phyloP scores from a whole-genome alignment of 257 asterid species.

The Salvia splendens region DNA sequence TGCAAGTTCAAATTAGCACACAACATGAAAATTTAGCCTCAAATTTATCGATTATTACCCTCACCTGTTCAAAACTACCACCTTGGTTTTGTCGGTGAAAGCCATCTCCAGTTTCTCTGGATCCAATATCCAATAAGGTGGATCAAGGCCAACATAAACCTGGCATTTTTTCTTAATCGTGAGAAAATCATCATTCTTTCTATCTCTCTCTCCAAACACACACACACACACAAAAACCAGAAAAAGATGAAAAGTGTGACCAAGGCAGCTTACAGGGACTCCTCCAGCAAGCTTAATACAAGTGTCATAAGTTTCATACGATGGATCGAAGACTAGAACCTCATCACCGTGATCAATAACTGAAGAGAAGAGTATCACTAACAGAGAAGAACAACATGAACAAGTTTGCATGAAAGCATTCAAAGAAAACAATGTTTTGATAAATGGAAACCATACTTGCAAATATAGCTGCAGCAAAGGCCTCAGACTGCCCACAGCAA shows the following conservation, averaged over 20 bases:
- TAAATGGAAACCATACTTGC: slow-evolving; percentile 48
- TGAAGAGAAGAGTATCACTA: slow-evolving; percentile 32
- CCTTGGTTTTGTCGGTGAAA: slow-evolving; percentile 68
- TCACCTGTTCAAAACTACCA: slow-evolving; percentile 81
- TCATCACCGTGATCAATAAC: slow-evolving; percentile 81
- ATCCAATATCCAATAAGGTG: slow-evolving; percentile 74
- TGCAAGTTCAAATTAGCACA: slow-evolving; percentile 12
- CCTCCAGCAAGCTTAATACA: slow-evolving; percentile 93
- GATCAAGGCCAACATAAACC: slow-evolving; percentile 86
- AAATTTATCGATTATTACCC: neutral
- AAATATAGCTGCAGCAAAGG: slow-evolving; percentile 81
- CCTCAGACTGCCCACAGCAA: slow-evolving; percentile 93
- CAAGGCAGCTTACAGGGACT: slow-evolving; percentile 63
- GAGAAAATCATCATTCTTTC: slow-evolving; percentile 6
- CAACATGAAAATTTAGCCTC: neutral
- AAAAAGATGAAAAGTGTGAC: neutral
- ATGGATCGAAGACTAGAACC: slow-evolving; percentile 84
- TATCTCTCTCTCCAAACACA: neutral
- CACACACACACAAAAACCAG: neutral
- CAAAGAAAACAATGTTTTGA: neutral
- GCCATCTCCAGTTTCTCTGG: slow-evolving; percentile 57
- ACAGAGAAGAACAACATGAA: slow-evolving; percentile 6
- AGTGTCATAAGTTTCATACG: slow-evolving; percentile 77
- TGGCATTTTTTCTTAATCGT: slow-evolving; percentile 34
- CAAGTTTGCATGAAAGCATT: neutral